phyloP scores from a whole-genome alignment of 352 stramenopile species.

The Phytophthora constricta region DNA sequence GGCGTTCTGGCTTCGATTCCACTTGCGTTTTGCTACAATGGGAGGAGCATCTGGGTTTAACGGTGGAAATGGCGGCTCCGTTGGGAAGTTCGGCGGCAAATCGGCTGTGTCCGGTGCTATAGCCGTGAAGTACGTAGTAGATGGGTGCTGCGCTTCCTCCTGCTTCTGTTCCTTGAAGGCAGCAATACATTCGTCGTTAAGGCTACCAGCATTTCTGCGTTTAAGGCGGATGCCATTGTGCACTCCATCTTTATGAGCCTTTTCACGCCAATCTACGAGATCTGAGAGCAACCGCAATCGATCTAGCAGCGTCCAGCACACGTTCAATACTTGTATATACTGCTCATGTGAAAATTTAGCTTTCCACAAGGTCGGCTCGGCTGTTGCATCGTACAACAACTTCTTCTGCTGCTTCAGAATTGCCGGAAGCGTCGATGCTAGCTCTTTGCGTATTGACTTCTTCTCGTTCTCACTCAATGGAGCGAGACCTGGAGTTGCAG shows the following conservation, averaged over 20 bases:
- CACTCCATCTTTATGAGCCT: constrained; percentile 18
- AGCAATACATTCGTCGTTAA: constrained; percentile 38
- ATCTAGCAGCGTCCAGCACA: constrained; percentile 58
- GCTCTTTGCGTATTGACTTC: constrained; percentile 47
- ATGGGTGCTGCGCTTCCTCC: constrained; percentile 18
- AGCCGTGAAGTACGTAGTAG: constrained; percentile 23
- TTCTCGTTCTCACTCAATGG: constrained; percentile 31
- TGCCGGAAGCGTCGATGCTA: constrained; percentile 43
- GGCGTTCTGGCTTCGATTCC: constrained; percentile 42
- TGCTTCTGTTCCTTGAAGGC: constrained; percentile 40
- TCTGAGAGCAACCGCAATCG: constrained; percentile 69
- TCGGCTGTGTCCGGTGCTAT: constrained; percentile 10
- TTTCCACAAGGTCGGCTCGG: constrained; percentile 65
- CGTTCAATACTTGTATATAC: constrained; percentile 50
- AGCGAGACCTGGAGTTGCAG: constrained; percentile 4
- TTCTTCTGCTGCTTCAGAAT: constrained; percentile 55
- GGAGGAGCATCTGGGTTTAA: constrained; percentile 22
- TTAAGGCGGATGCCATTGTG: constrained; percentile 24
- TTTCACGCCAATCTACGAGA: constrained; percentile 67
- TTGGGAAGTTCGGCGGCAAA: neutral
- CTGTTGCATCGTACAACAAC: constrained; percentile 57
- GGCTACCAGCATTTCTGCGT: constrained; percentile 26
- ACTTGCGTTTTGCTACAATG: constrained; percentile 29
- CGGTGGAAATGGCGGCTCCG: constrained; percentile 10
- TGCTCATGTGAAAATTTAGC: constrained; percentile 59